A percentile compares a stretch with the other conserved stretches of the same genome.
phyloP scores from a whole-genome alignment of 176 grass and related monocot genomes.

The Zea luxurians region DNA sequence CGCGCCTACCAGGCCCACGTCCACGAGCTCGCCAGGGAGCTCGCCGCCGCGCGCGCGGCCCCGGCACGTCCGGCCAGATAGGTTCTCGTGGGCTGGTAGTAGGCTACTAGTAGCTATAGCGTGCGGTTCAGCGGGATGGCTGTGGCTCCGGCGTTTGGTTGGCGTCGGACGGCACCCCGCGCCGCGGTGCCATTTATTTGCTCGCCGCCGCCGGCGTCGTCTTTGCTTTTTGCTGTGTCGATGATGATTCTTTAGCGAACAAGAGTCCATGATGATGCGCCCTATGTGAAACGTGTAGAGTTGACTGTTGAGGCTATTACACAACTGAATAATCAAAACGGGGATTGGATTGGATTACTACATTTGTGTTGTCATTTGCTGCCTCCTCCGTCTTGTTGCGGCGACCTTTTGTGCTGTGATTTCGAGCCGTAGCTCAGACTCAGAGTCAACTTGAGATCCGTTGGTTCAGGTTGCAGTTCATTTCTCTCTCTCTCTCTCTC shows the following conservation, averaged over 20 bases:
- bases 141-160: background rate
- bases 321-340: too few species aligned
- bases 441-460: too few species aligned
- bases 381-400: too few species aligned
- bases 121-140: background rate
- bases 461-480: too few species aligned
- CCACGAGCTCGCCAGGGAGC: slow-evolving; percentile 49
- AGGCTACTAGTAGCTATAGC: background rate
- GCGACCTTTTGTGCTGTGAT: too few species aligned
- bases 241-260: background rate
- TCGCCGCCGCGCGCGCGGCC: slow-evolving; percentile 37
- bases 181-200: background rate
- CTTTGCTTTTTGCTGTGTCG: background rate
- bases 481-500: too few species aligned
- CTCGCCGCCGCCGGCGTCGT: background rate
- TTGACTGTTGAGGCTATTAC: background rate
- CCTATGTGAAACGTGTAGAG: background rate
- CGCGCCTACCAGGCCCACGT: slow-evolving; percentile 40
- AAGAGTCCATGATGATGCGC: background rate
- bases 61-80: background rate
- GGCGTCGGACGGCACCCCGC: background rate
- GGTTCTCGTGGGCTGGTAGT: background rate
- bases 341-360: background rate
- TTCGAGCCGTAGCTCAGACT: too few species aligned
- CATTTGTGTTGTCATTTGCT: background rate